A percentile compares a stretch with the other conserved stretches of the same genome.
Evolutionary conservation across 2,329 filamentous ascomycete species (phyloP).

Genomic region (Orbilia javanica): DNA sequence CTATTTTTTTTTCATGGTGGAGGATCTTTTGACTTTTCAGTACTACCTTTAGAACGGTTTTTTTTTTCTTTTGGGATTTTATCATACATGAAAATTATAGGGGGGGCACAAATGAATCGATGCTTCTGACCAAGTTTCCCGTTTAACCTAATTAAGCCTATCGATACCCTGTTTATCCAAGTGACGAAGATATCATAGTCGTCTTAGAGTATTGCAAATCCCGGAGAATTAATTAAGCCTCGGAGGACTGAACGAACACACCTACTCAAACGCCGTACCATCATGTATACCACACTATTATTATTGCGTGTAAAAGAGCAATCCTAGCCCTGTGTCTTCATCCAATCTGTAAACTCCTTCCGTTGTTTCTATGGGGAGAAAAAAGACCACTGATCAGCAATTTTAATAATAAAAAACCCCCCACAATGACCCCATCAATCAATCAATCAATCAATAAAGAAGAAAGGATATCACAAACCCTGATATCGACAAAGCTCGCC

Average conservation of each 20-base stretch:
- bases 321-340: conserved; percentile 32
- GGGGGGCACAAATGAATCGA: background rate
- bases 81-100: conserved; percentile 29
- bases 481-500: conserved; percentile 87
- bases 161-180: too few species aligned
- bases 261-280: too few species aligned
- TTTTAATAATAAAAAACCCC: too few species aligned
- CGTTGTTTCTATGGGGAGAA: conserved; percentile 70
- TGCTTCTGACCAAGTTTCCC: background rate
- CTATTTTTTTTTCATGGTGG: conserved; percentile 15
- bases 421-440: too few species aligned
- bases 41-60: conserved; percentile 1
- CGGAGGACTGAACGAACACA: too few species aligned
- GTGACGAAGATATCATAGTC: too few species aligned
- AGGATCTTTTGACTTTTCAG: conserved; percentile 7
- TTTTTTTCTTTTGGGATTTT: conserved; percentile 5
- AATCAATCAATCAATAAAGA: too few species aligned
- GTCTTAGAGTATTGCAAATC: too few species aligned
- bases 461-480: conserved; percentile 67
- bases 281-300: too few species aligned
- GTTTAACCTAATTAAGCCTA: background rate
- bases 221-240: too few species aligned
- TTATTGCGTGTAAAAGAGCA: too few species aligned
- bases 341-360: conserved; percentile 75
- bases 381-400: background rate